Percentiles rank a stretch among this genome's conserved stretches.
Conservation (phyloP, 768 basidiomycete genomes). For the Solioccasus polychromus region DNA sequence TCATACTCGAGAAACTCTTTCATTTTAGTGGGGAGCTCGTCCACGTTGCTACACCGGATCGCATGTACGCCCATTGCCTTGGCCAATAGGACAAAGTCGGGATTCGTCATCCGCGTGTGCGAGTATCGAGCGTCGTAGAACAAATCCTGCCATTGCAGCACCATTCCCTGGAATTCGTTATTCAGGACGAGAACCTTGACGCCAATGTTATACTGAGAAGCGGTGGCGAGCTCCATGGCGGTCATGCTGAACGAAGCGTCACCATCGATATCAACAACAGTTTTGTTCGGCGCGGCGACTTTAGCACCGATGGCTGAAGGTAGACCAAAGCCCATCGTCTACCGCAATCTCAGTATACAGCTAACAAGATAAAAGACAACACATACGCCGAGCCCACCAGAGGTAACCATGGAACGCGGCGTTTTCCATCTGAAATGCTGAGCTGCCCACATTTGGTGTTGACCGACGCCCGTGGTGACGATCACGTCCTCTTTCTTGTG, state of each 20-base stretch:
- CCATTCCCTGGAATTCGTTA: slow-evolving; percentile 99
- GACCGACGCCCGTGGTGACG: slow-evolving; percentile 92
- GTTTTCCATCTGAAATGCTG: slow-evolving; percentile 90
- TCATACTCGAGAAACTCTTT: slow-evolving; percentile 98
- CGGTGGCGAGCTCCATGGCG: slow-evolving; percentile 97
- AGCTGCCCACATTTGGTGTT: slow-evolving; percentile 99
- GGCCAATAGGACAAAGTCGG: slow-evolving; percentile 89
- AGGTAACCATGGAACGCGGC: slow-evolving; percentile 86
- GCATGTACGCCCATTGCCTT: slow-evolving; percentile 92
- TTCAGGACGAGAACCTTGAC: slow-evolving; percentile 93
- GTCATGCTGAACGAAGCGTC: slow-evolving; percentile 99
- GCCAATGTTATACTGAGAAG: slow-evolving; percentile 86
- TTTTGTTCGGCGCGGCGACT: slow-evolving; percentile 91
- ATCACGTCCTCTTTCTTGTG: slow-evolving; percentile 84
- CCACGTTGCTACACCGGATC: slow-evolving; percentile 64
- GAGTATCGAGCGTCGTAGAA: slow-evolving; percentile 98
- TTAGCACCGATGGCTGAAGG: slow-evolving; percentile 96
- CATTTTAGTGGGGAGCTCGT: slow-evolving; percentile 92
- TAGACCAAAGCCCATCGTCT: slow-evolving; percentile 99
- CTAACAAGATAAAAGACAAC: neutral
- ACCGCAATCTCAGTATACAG: neutral
- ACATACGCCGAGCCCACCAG: slow-evolving; percentile 90
- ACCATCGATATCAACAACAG: slow-evolving; percentile 94
- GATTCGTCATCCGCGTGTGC: slow-evolving; percentile 94
- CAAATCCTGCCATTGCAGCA: slow-evolving; percentile 98